Evolutionary conservation across 176 grass and related monocot species (phyloP).

Genomic region (Lolium multiflorum): DNA sequence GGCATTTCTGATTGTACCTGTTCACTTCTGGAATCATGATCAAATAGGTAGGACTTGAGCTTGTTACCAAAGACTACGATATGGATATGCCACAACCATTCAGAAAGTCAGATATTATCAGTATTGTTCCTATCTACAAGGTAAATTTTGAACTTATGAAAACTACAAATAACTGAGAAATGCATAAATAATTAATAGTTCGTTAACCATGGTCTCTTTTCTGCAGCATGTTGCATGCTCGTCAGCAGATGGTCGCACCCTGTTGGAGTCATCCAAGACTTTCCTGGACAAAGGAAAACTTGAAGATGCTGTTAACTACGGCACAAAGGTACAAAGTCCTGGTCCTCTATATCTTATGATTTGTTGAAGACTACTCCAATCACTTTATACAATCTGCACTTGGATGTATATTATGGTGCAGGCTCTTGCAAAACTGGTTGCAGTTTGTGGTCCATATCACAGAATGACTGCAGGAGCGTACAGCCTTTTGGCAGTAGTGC

Average conservation of each 20-base stretch:
- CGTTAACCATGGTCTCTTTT: conserved; percentile 15
- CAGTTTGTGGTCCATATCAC: conserved; percentile 97
- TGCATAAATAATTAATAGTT: conserved; percentile 38
- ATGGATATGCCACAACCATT: conserved; percentile 83
- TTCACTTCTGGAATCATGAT: conserved; percentile 45
- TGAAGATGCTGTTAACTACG: conserved; percentile 96
- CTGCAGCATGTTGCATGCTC: conserved; percentile 95
- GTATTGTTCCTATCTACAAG: conserved; percentile 93
- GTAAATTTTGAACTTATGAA: conserved; percentile 58
- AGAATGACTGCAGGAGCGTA: conserved; percentile 99
- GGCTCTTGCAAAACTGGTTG: conserved; percentile 99
- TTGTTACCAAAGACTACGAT: conserved; percentile 90
- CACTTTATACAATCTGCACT: conserved; percentile 20
- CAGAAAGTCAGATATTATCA: conserved; percentile 84
- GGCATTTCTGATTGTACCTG: conserved; percentile 29
- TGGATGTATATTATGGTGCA: conserved; percentile 42
- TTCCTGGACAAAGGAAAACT: conserved; percentile 98
- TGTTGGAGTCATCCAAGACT: conserved; percentile 98
- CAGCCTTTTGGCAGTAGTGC: conserved; percentile 97
- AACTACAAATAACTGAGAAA: conserved; percentile 35
- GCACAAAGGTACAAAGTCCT: conserved; percentile 71
- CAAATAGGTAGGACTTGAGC: conserved; percentile 91
- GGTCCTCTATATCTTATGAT: conserved; percentile 13
- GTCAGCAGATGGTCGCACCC: conserved; percentile 90
- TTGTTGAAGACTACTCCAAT: conserved; percentile 1